Evolutionary conservation across 2,329 filamentous ascomycete species (phyloP).

Genomic region (Penicillium sp.): DNA sequence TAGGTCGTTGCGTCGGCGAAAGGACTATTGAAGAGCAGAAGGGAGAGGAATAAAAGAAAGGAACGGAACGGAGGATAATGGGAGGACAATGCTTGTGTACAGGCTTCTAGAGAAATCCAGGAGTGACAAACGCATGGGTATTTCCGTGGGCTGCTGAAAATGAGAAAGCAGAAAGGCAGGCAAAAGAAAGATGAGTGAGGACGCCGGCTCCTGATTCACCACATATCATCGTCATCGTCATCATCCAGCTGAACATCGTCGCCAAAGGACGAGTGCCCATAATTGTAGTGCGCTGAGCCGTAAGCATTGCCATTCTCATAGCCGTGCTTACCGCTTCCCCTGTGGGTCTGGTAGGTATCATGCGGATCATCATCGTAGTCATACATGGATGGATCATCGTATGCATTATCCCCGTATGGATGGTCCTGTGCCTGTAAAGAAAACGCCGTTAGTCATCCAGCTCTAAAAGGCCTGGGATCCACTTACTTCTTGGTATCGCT

Average conservation of each 20-base stretch:
- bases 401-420: constrained; percentile 41
- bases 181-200: constrained; percentile 19
- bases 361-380: constrained; percentile 49
- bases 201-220: constrained; percentile 38
- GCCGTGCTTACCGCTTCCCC: constrained; percentile 38
- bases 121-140: constrained; percentile 32
- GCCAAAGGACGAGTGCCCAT: constrained; percentile 41
- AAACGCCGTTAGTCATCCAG: constrained; percentile 9
- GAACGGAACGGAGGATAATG: constrained; percentile 4
- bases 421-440: constrained; percentile 23
- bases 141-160: constrained; percentile 29
- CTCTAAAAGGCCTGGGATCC: neutral
- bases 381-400: constrained; percentile 53
- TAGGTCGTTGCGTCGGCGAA: neutral
- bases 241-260: constrained; percentile 44
- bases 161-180: constrained; percentile 23
- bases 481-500: constrained; percentile 48
- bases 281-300: constrained; percentile 37
- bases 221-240: constrained; percentile 50
- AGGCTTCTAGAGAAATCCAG: constrained; percentile 26
- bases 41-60: constrained; percentile 1
- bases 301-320: constrained; percentile 41
- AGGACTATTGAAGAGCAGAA: neutral
- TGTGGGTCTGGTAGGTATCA: constrained; percentile 38
- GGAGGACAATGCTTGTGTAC: constrained; percentile 24